A percentile compares a stretch with the other conserved stretches of the same genome.
phyloP scores from a whole-genome alignment of 2,329 filamentous ascomycete genomes.

The Ophiostoma novo-ulmi region DNA sequence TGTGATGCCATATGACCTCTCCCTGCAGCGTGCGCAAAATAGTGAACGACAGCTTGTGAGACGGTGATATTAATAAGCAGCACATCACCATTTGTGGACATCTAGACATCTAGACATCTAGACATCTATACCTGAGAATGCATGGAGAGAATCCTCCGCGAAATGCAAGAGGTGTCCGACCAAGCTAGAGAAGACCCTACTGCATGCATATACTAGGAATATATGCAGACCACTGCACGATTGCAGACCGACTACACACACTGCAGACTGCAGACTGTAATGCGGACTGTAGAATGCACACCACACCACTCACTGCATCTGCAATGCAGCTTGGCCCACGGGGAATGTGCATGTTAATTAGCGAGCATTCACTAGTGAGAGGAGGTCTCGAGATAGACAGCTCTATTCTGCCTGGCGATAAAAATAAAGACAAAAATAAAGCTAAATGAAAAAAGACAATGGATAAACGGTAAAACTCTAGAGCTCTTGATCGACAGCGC shows the following conservation, averaged over 20 bases:
- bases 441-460: not conserved
- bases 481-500: not conserved
- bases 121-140: too few relatives aligned
- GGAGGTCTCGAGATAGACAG: not conserved
- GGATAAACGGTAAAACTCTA: not conserved
- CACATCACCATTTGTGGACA: too few relatives aligned
- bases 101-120: too few relatives aligned
- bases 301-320: not conserved
- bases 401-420: not conserved
- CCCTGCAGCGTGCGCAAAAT: not conserved
- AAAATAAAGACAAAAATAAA: not conserved
- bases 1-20: not conserved
- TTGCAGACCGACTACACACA: constrained; percentile 1
- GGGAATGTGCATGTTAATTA: not conserved
- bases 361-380: not conserved
- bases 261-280: not conserved
- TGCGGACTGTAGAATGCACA: not conserved
- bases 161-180: not conserved
- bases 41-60: not conserved
- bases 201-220: not conserved
- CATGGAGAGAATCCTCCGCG: constrained; percentile 3
- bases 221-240: not conserved
- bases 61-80: not conserved
- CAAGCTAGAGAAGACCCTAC: constrained; percentile 1
- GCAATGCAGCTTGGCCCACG: not conserved